These are phyloP conservation scores for Akanthomyces muscarius DNA, from an alignment of 2,329 filamentous ascomycete genomes.

Conservation along the genomic window DNA sequence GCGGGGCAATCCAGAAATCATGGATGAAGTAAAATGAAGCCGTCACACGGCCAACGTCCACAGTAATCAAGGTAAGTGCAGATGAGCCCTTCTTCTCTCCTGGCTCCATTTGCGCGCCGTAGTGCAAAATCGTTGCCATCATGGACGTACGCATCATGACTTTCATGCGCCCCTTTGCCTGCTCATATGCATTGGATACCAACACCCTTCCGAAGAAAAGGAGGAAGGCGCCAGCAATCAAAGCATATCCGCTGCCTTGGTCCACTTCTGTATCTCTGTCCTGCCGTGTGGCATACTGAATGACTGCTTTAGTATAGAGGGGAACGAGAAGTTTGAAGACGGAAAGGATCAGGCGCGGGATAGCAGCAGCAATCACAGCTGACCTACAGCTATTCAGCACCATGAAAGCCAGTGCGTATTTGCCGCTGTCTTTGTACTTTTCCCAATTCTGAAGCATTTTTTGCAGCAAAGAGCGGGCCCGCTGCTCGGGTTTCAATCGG, in stretches of 20 bases:
- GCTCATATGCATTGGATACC: constrained; percentile 2
- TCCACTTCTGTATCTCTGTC: background rate
- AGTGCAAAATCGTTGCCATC: constrained; percentile 1
- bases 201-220: background rate
- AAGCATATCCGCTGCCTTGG: background rate
- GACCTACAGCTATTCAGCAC: background rate
- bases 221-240: background rate
- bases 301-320: background rate
- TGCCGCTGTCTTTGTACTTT: background rate
- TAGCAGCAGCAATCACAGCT: background rate
- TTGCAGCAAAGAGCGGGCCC: constrained; percentile 7
- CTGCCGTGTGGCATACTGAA: background rate
- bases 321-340: background rate
- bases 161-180: constrained; percentile 4
- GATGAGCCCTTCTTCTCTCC: constrained; percentile 11
- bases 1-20: constrained; percentile 18
- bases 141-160: background rate
- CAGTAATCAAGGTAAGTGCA: constrained; percentile 17
- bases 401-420: background rate
- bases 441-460: constrained; percentile 1
- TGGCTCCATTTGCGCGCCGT: background rate
- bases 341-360: background rate
- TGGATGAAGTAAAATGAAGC: constrained; percentile 16
- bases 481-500: constrained; percentile 1
- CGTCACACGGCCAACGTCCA: constrained; percentile 15